Percentiles rank a stretch among this genome's conserved stretches.
phyloP scores from a whole-genome alignment of 441 rosid genomes.

The Gossypium laxum region DNA sequence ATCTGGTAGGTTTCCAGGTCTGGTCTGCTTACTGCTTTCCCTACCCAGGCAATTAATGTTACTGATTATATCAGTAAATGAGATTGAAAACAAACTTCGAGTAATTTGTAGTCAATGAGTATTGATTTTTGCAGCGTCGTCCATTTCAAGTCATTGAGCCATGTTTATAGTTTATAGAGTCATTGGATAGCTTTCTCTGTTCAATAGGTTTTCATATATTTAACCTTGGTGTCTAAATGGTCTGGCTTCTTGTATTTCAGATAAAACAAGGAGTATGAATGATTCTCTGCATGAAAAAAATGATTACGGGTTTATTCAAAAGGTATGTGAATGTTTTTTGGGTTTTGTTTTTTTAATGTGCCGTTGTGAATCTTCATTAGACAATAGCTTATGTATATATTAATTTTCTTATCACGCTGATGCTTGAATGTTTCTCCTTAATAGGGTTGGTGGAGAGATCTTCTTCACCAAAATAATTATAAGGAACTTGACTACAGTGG shows the following conservation, averaged over 20 bases:
- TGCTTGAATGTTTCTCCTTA: constrained; percentile 6
- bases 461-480: constrained; percentile 63
- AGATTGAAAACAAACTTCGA: background rate
- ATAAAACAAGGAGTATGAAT: constrained; percentile 43
- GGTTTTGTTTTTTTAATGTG: background rate
- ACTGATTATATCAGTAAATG: background rate
- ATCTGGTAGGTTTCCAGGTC: background rate
- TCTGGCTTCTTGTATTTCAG: constrained; percentile 32
- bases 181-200: background rate
- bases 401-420: constrained; percentile 6
- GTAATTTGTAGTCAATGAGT: constrained; percentile 1
- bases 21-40: background rate
- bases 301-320: constrained; percentile 55
- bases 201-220: background rate
- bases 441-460: constrained; percentile 98
- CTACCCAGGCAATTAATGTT: background rate
- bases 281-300: constrained; percentile 47
- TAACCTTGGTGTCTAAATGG: background rate
- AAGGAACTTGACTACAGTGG: constrained; percentile 75
- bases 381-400: background rate
- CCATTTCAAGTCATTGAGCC: background rate
- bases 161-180: background rate
- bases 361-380: constrained; percentile 2
- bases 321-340: constrained; percentile 36
- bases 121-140: background rate